Conservation (phyloP, 129 eudicot species). For the Centaurea solstitialis region DNA sequence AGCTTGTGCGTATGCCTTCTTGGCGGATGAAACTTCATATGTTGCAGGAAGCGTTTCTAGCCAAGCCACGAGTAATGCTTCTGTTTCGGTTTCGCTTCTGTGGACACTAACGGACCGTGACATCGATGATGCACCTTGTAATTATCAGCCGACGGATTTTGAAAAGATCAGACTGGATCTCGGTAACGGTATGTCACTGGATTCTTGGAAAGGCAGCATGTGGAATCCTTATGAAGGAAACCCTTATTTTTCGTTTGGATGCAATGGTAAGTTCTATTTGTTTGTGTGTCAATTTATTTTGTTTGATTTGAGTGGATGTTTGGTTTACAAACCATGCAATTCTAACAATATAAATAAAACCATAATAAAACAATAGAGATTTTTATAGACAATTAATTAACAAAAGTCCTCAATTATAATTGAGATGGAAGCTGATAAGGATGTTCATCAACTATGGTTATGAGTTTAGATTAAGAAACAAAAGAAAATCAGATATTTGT, state of each 20-base stretch:
- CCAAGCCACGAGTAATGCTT: not conserved
- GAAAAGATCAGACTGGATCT: not conserved
- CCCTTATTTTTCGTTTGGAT: conserved; percentile 1
- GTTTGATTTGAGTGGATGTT: too few species aligned
- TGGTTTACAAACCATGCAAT: too few species aligned
- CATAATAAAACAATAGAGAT: too few species aligned
- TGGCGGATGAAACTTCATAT: conserved; percentile 1
- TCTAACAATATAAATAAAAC: too few species aligned
- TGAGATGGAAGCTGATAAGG: too few species aligned
- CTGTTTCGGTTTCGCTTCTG: conserved; percentile 7
- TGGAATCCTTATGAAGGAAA: not conserved
- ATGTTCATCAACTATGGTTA: too few species aligned
- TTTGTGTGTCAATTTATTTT: not conserved
- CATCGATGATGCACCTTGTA: not conserved
- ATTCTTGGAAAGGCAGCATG: not conserved
- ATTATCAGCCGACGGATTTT: not conserved
- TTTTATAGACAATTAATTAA: too few species aligned
- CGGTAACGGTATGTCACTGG: not conserved
- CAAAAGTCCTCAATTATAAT: too few species aligned
- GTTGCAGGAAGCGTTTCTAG: not conserved
- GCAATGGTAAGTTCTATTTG: not conserved
- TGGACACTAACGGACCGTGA: conserved; percentile 1
- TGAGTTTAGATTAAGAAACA: too few species aligned
- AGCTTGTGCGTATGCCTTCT: conserved; percentile 1
- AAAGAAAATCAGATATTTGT: too few species aligned